Base-by-base conservation (phyloP, 192 early-diverging fungal genomes). In the Coemansia sp. region DNA sequence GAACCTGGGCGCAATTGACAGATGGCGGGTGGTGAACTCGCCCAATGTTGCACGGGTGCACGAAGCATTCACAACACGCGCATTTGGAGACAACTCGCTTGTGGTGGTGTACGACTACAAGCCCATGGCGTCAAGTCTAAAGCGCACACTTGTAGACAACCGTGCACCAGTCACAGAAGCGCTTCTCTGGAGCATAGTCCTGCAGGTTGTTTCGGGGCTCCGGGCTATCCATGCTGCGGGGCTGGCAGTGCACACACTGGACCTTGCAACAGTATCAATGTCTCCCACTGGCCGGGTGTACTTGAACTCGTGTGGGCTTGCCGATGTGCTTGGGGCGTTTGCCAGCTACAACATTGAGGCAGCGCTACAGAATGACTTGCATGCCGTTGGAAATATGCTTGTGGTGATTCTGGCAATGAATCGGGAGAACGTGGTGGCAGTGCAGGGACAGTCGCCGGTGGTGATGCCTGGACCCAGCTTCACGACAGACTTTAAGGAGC, bases 61-160 rank as follows among this genome's bases (percentile, higher is more conserved):
- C 15, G 96, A 98, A 78, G 98, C 92, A 22, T 98, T 99, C 69
- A 95, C 96, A 1, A 98, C 95, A 7, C 92, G 90, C 47, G 93
- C 93, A 3, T 98, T 98, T 88, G 95, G 94, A 15, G 96, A 98
- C 72, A 87, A 91, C 66, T 83, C 97, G n/a, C 85, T 99, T n/a
- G 88, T 98, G 10, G 87, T 99, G 69, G 95, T 98, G 6, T 96
- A 94, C 72, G 96, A 98, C 73, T 97, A 92, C 75, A 91, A 95
- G 82, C 96, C 96, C 9, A 64, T 76, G 49, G 62, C 83, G 18
- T 55, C 65, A 54, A 74, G 73, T 51, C 60, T 85, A 41, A 69
- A 57, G 52, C 52, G 41, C 64, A 51, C 49, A 3, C 48, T 78
- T 49, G 49, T 75, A 8, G 69, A 76, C 56, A 15, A 37, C 13